These are phyloP conservation scores for Pythium oligandrum DNA, from an alignment of 352 stramenopile species.

Conservation along the genomic window DNA sequence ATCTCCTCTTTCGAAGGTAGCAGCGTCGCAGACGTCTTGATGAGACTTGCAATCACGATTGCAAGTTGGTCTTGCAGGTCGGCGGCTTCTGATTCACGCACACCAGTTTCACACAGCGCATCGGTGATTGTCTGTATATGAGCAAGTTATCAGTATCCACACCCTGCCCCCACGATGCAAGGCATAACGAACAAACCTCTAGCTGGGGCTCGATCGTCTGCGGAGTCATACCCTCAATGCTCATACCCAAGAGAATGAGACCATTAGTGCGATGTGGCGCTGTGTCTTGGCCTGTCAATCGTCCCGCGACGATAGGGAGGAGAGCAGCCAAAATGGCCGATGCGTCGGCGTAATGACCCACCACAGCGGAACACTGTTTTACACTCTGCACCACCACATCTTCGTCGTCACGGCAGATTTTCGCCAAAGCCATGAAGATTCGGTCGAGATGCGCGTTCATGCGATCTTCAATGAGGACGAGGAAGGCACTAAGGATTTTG, in stretches of 20 bases:
- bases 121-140: conserved; percentile 44
- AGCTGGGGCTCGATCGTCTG: conserved; percentile 56
- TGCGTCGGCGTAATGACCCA: conserved; percentile 67
- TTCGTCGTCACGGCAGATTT: conserved; percentile 77
- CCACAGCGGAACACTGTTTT: conserved; percentile 50
- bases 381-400: conserved; percentile 53
- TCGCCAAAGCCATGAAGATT: conserved; percentile 63
- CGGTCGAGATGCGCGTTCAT: conserved; percentile 74
- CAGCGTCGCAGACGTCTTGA: conserved; percentile 43
- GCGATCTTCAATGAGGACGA: conserved; percentile 58
- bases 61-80: conserved; percentile 72
- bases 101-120: conserved; percentile 55
- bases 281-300: conserved; percentile 67
- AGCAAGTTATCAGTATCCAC: no score
- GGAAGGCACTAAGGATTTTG: conserved; percentile 56
- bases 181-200: conserved; percentile 13
- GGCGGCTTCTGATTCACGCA: conserved; percentile 64
- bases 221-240: conserved; percentile 69
- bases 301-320: conserved; percentile 63
- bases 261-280: conserved; percentile 75
- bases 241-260: conserved; percentile 74
- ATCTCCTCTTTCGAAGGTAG: conserved; percentile 40
- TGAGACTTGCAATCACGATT: conserved; percentile 50
- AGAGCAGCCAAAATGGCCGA: conserved; percentile 72
- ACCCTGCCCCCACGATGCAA: no score